These are phyloP conservation scores for Fusarium nematophilum DNA, from an alignment of 2,329 filamentous ascomycete genomes.

Conservation along the genomic window DNA sequence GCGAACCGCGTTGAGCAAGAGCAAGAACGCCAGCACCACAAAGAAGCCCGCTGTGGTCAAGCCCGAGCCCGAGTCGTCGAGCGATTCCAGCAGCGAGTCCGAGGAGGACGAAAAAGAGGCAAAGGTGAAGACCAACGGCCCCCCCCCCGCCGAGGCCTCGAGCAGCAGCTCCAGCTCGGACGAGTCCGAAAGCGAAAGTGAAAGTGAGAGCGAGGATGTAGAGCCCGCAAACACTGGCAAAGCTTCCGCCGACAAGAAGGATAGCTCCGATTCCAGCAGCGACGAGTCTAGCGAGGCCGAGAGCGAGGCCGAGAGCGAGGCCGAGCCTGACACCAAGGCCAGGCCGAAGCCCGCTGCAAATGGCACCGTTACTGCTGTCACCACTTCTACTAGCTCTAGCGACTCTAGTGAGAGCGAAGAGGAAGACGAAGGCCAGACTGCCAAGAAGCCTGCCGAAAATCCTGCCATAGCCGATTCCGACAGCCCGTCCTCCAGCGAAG, in stretches of 20 bases:
- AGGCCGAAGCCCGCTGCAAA: conserved; percentile 35
- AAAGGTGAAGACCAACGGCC: conserved; percentile 38
- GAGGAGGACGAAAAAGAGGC: conserved; percentile 42
- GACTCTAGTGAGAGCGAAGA: conserved; percentile 41
- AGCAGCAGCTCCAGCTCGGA: conserved; percentile 42
- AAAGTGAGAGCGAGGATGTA: conserved; percentile 43
- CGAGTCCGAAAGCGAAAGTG: conserved; percentile 45
- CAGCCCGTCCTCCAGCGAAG: conserved; percentile 40
- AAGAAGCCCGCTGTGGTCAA: conserved; percentile 34
- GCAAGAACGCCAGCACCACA: conserved; percentile 6
- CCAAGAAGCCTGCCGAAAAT: conserved; percentile 27
- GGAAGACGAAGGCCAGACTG: conserved; percentile 28
- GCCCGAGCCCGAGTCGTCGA: conserved; percentile 32
- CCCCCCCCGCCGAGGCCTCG: conserved; percentile 21
- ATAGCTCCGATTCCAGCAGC: conserved; percentile 36
- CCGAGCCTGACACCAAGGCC: conserved; percentile 33
- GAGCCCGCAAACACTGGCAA: conserved; percentile 30
- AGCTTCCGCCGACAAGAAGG: conserved; percentile 21
- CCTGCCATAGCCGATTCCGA: conserved; percentile 25
- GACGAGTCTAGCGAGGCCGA: conserved; percentile 45
- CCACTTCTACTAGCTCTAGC: conserved; percentile 38
- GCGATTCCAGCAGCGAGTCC: conserved; percentile 45
- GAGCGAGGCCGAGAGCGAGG: conserved; percentile 42
- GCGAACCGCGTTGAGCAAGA: conserved; percentile 45
- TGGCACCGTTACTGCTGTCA: conserved; percentile 14